A percentile compares a stretch with the other conserved stretches of the same genome.
These are phyloP conservation scores for Neofusicoccum sp. DNA, from an alignment of 2,329 filamentous ascomycete species.

Conservation along the genomic window DNA sequence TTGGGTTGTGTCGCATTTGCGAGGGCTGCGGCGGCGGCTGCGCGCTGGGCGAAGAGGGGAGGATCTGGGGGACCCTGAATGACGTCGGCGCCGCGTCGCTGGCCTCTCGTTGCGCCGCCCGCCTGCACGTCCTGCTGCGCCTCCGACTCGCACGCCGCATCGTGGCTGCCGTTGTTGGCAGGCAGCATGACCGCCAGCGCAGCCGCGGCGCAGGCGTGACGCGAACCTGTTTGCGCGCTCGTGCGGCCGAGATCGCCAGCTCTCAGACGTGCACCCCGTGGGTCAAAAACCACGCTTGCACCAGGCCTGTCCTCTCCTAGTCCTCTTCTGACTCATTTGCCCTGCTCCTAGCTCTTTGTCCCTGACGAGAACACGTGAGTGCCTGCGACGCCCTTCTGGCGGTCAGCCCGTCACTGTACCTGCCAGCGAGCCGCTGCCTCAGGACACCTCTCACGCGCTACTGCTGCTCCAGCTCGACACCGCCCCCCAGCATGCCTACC, in stretches of 20 bases:
- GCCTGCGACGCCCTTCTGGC: background rate
- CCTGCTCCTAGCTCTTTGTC: background rate
- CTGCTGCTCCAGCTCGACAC: background rate
- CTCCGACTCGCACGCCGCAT: background rate
- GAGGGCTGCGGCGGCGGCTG: background rate
- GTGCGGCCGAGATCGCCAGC: conserved; percentile 11
- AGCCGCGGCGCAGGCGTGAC: background rate
- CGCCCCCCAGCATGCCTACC: background rate
- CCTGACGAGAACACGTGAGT: conserved; percentile 3
- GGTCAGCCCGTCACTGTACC: background rate
- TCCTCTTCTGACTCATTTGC: conserved; percentile 5
- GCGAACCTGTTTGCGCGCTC: conserved; percentile 4
- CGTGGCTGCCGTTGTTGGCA: conserved; percentile 1
- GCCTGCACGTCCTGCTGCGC: background rate
- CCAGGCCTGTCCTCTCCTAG: conserved; percentile 6
- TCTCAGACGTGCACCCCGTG: conserved; percentile 13
- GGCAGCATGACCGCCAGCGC: background rate
- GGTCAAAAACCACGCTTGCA: conserved; percentile 7
- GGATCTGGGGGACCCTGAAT: background rate
- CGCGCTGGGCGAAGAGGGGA: background rate
- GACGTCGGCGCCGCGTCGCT: background rate
- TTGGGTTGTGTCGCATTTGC: background rate
- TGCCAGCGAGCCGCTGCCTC: background rate
- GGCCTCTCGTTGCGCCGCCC: background rate
- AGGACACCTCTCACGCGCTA: background rate